Base-by-base conservation (phyloP, 495 filamentous ascomycete species). In the Penicillium bovifimosum region DNA sequence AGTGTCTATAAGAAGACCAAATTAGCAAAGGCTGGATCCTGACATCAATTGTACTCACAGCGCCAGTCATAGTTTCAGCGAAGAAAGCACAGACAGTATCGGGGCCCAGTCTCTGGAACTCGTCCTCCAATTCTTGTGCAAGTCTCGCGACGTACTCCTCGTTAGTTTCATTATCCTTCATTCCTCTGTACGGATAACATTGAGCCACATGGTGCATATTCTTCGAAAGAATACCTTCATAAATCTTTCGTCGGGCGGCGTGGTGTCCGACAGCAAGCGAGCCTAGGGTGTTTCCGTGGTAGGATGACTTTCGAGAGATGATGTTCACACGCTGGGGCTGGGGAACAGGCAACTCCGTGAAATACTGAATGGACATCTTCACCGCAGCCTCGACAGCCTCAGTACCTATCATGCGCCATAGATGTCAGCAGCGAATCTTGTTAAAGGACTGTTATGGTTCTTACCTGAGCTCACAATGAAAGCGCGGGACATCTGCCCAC, bases 201-300 rank as follows among this genome's bases (percentile, higher is more conserved):
- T 85, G 79, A 3, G 83, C 79, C 1, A 91, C 80, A 38, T 73
- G 76, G 14, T 74, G 75, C 11, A 84, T 69, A 39, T 84, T 82
- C 9, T 67, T 62, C 34, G 75, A 61, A 13, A 91, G 63, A 27
- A 90, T 71, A 1, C 80, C 78, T 63, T 85, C 75, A 54, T 83
- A 91, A 27, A 80, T 75, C 3, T 65, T 75, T 38, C 84, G 71
- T 11, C 86, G 76, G 9, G 66, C 72, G 27, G 73, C 58, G 64
- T 88, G 85, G 5, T 82, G 79, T 17, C 81, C 79, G 0, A 86
- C 65, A 0, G 77, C 75, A 13, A 90, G 69, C 0, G 84, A 77
- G 0, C 86, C 86, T 2, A 90, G 69, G 0, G 87, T 89, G 27
- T 77, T 86, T 5, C 87, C 87, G 52, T 90, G 86, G 53, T 87